Evolutionary conservation across 768 basidiomycete genomes (phyloP).

Genomic region (Cystobasidiopsis lactophilus): DNA sequence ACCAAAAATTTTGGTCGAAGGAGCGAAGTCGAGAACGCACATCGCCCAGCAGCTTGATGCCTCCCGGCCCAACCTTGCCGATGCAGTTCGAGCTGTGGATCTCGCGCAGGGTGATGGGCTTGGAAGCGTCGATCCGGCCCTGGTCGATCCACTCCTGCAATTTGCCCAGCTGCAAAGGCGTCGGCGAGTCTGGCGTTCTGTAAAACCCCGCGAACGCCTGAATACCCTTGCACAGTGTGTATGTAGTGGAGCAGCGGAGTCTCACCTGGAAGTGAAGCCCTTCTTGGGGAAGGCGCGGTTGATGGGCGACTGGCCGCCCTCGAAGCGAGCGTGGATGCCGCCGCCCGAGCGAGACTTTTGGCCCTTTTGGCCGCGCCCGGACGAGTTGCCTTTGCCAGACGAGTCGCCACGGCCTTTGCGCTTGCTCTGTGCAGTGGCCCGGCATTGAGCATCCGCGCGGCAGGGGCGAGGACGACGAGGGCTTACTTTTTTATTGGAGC

Average conservation of each 20-base stretch:
- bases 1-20: no score
- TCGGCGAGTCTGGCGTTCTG: constrained; percentile 54
- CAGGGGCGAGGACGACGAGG: neutral
- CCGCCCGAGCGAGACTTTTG: constrained; percentile 80
- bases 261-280: constrained; percentile 81
- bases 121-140: constrained; percentile 52
- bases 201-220: no score
- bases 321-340: constrained; percentile 66
- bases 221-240: neutral
- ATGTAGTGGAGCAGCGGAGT: constrained; percentile 8
- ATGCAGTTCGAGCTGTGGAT: constrained; percentile 67
- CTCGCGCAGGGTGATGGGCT: constrained; percentile 70
- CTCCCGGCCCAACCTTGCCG: constrained; percentile 58
- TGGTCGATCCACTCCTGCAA: constrained; percentile 79
- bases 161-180: constrained; percentile 64
- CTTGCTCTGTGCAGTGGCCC: constrained; percentile 43
- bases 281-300: constrained; percentile 75
- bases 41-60: constrained; percentile 72
- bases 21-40: constrained; percentile 29
- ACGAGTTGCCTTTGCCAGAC: constrained; percentile 72
- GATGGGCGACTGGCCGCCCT: constrained; percentile 91
- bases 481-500: constrained; percentile 45
- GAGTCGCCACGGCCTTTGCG: constrained; percentile 85
- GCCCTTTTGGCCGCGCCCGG: constrained; percentile 84
- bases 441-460: neutral